Conservation (phyloP, 78 protist species). For the Isochrysis galbana region DNA sequence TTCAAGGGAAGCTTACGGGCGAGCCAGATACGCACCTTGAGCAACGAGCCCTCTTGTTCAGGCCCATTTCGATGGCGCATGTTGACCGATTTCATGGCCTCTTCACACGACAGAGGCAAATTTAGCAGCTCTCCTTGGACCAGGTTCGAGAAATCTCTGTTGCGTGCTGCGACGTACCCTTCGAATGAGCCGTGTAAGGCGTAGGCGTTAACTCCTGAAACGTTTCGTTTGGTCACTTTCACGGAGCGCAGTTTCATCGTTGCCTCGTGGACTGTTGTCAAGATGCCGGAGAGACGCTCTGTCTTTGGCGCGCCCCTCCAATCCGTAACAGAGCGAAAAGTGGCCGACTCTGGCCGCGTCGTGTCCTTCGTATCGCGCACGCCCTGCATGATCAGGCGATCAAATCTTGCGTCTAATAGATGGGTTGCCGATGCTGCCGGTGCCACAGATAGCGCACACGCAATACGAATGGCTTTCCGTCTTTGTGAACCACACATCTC, state of each 20-base stretch:
- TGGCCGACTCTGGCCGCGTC: not conserved
- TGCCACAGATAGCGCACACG: not conserved
- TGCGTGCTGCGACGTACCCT: not conserved
- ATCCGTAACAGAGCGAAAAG: not conserved
- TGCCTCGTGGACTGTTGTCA: not conserved
- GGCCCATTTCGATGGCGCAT: not conserved
- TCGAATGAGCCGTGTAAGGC: not conserved
- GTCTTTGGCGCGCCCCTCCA: not conserved
- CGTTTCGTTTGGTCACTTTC: not conserved
- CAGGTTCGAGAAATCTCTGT: not conserved
- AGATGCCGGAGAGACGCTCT: not conserved
- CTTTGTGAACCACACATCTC: not conserved
- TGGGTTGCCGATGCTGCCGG: no score
- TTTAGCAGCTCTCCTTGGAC: not conserved
- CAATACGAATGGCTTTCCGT: not conserved
- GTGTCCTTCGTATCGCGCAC: not conserved
- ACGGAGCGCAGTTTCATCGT: not conserved
- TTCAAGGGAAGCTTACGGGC: not conserved
- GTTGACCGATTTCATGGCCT: not conserved
- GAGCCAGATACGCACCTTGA: not conserved
- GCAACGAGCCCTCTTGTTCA: not conserved
- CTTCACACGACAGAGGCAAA: not conserved
- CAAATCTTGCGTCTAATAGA: not conserved
- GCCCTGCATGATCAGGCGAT: not conserved
- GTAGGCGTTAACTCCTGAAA: not conserved